Conservation (phyloP, 2,329 filamentous ascomycete species). For the Pestalotiopsis sp. region DNA sequence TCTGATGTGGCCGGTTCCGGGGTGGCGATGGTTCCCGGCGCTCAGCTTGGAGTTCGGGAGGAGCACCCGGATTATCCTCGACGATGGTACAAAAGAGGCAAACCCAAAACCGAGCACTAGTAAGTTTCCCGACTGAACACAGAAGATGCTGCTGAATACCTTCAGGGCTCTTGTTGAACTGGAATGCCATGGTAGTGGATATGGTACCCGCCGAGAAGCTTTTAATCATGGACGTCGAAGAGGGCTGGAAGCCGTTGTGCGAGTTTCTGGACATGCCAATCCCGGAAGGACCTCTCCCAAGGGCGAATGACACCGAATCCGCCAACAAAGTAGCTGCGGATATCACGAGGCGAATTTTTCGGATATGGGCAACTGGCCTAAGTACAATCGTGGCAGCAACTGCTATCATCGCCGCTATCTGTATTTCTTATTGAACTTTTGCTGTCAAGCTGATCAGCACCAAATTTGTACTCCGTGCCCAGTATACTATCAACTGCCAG, state of each 20-base stretch:
- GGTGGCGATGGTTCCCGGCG: constrained; percentile 10
- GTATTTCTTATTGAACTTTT: not conserved
- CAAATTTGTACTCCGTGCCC: too few species aligned
- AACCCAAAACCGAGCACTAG: not conserved
- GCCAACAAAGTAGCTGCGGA: constrained; percentile 12
- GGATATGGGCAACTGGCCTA: not conserved
- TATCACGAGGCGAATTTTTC: not conserved
- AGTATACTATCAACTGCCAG: too few species aligned
- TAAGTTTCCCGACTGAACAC: not conserved
- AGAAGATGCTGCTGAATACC: not conserved
- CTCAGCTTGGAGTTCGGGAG: not conserved
- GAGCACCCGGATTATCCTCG: not conserved
- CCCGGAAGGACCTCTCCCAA: constrained; percentile 23
- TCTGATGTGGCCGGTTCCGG: constrained; percentile 7
- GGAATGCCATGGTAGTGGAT: constrained; percentile 16
- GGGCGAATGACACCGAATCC: constrained; percentile 25
- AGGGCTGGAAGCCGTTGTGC: constrained; percentile 26
- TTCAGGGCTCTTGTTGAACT: not conserved
- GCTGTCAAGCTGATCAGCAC: too few species aligned
- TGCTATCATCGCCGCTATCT: not conserved
- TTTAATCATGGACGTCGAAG: constrained; percentile 25
- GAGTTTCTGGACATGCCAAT: constrained; percentile 22
- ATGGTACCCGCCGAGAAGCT: constrained; percentile 21
- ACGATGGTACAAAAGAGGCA: not conserved
- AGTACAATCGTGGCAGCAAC: not conserved